Percentiles rank a stretch among this genome's conserved stretches.
Conservation (phyloP, 345 rosid genomes). For the Melaleuca quinquenervia region DNA sequence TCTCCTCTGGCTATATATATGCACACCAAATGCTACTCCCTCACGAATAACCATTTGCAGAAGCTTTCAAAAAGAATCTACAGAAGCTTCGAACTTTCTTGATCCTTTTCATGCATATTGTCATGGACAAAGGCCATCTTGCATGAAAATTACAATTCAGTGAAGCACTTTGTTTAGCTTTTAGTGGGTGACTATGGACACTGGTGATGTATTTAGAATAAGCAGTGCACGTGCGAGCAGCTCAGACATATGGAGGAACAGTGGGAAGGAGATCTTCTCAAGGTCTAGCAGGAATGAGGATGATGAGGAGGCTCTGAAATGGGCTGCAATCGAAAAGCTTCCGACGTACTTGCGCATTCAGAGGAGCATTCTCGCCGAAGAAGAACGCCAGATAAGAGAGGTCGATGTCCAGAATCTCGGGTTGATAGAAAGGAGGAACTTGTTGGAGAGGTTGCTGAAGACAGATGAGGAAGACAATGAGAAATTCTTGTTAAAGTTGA, state of each 20-base stretch:
- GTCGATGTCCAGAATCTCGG: slow-evolving; percentile 56
- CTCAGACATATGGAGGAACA: slow-evolving; percentile 33
- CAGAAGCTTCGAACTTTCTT: not conserved
- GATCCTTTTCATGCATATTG: not conserved
- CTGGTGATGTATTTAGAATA: slow-evolving; percentile 11
- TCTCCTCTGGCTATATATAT: not conserved
- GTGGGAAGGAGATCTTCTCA: slow-evolving; percentile 28
- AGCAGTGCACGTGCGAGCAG: slow-evolving; percentile 4
- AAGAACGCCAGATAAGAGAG: slow-evolving; percentile 41
- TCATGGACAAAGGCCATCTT: not conserved
- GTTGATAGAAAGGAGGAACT: slow-evolving; percentile 46
- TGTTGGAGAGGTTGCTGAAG: slow-evolving; percentile 58
- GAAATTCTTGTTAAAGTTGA: slow-evolving; percentile 73
- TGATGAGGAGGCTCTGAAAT: slow-evolving; percentile 67
- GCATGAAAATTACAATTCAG: not conserved
- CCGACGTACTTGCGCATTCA: slow-evolving; percentile 53
- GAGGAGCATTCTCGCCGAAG: slow-evolving; percentile 50
- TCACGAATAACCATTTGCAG: not conserved
- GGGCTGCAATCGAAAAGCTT: slow-evolving; percentile 88
- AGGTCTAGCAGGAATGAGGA: slow-evolving; percentile 41
- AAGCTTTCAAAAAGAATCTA: not conserved
- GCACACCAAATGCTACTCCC: not conserved
- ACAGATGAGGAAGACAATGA: slow-evolving; percentile 75
- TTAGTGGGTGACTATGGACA: slow-evolving; percentile 14
- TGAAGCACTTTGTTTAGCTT: not conserved